Conservation (phyloP, 2,329 filamentous ascomycete species). For the Aspergillus quadrilineatus region DNA sequence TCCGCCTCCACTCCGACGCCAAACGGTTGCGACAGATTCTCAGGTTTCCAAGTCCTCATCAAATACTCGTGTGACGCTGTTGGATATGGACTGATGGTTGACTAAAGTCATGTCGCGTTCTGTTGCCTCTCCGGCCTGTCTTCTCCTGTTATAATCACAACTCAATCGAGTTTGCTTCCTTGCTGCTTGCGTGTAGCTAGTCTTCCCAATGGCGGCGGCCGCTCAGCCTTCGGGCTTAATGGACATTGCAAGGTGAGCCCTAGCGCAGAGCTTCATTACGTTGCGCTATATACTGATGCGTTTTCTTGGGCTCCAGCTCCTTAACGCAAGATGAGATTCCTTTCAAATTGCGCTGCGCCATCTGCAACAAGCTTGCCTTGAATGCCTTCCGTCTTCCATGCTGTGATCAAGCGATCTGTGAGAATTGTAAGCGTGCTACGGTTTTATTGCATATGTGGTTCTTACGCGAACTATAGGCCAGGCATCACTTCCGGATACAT, state of each 20-base stretch:
- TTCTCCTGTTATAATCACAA: conserved; percentile 16
- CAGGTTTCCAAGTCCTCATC: not conserved
- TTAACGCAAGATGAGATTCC: conserved; percentile 81
- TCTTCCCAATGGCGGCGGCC: conserved; percentile 37
- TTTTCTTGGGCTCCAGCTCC: conserved; percentile 54
- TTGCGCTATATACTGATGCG: not conserved
- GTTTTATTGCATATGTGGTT: not conserved
- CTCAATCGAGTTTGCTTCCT: conserved; percentile 3
- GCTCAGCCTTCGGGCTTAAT: conserved; percentile 43
- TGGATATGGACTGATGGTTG: conserved; percentile 20
- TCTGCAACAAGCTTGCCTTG: conserved; percentile 85
- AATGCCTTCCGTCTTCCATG: conserved; percentile 91
- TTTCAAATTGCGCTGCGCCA: conserved; percentile 92
- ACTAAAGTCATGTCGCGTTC: conserved; percentile 21
- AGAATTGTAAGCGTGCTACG: conserved; percentile 66
- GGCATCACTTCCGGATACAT: conserved; percentile 70
- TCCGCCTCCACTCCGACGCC: conserved; percentile 12
- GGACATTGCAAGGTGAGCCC: conserved; percentile 43
- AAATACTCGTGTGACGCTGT: not conserved
- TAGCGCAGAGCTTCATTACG: not conserved
- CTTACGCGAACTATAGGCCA: conserved; percentile 58
- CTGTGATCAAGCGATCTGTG: conserved; percentile 93
- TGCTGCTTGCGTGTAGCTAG: conserved; percentile 1
- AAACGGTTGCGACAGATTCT: conserved; percentile 11
- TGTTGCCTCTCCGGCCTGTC: conserved; percentile 14